phyloP scores from a whole-genome alignment of 2,329 filamentous ascomycete species.

The Clarireedia hainanense region DNA sequence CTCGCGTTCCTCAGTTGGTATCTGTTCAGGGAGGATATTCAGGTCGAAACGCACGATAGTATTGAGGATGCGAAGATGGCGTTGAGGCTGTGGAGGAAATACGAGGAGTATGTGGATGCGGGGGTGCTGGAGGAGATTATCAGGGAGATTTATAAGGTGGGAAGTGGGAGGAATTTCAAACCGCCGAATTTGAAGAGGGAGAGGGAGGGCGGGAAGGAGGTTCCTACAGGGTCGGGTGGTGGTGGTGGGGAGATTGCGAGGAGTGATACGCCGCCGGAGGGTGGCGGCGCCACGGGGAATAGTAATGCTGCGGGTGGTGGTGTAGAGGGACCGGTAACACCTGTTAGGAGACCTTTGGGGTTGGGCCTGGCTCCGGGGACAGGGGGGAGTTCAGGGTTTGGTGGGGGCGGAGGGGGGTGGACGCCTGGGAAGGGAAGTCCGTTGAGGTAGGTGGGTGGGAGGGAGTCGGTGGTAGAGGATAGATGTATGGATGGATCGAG shows the following conservation, averaged over 20 bases:
- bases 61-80: conserved; percentile 94
- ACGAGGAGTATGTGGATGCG: conserved; percentile 77
- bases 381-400: background rate
- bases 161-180: conserved; percentile 48
- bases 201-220: conserved; percentile 33
- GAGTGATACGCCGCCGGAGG: conserved; percentile 44
- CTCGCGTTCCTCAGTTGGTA: conserved; percentile 88
- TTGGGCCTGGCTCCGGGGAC: conserved; percentile 1
- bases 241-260: conserved; percentile 39
- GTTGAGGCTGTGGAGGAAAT: conserved; percentile 81
- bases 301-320: background rate
- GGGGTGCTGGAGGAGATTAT: conserved; percentile 78
- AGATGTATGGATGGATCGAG: background rate
- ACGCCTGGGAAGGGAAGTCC: conserved; percentile 4
- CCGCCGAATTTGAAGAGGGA: conserved; percentile 39
- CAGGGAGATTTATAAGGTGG: conserved; percentile 74
- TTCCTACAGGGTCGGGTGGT: conserved; percentile 18
- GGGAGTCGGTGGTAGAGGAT: background rate
- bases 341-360: conserved; percentile 3
- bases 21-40: conserved; percentile 87
- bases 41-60: conserved; percentile 84
- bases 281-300: conserved; percentile 11
- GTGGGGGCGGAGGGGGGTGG: conserved; percentile 4
- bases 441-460: background rate
- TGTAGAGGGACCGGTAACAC: conserved; percentile 3